A percentile compares a stretch with the other conserved stretches of the same genome.
Evolutionary conservation across 305 asterid species (phyloP).

Genomic region (Andrographis paniculata): DNA sequence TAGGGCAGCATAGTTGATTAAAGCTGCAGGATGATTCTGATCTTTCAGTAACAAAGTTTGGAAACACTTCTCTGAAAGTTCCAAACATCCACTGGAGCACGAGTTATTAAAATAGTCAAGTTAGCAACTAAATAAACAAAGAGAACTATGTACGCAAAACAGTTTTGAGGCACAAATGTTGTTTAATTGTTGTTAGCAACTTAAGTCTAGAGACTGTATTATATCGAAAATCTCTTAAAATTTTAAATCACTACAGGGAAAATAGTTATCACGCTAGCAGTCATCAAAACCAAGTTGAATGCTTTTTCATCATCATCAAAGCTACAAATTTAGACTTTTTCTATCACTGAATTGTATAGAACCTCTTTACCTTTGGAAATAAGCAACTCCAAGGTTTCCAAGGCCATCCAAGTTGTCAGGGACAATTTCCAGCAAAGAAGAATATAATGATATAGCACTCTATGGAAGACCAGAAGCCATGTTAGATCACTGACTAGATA

Average conservation of each 20-base stretch:
- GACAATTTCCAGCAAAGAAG: conserved; percentile 63
- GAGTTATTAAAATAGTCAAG: conserved; percentile 17
- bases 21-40: conserved; percentile 88
- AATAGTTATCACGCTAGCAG: background rate
- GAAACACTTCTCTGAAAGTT: conserved; percentile 77
- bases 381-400: conserved; percentile 85
- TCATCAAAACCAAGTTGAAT: background rate
- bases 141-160: conserved; percentile 9
- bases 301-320: background rate
- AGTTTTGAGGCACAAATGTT: no score
- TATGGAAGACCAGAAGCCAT: conserved; percentile 31
- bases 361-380: conserved; percentile 71
- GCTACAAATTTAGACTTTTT: no score
- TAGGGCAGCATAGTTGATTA: conserved; percentile 77
- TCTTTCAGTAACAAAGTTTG: conserved; percentile 76
- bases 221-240: no score
- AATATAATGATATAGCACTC: conserved; percentile 86
- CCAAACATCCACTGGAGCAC: conserved; percentile 65
- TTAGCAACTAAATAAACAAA: conserved; percentile 16
- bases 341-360: background rate
- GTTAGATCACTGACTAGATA: conserved; percentile 22
- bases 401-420: conserved; percentile 93
- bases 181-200: no score
- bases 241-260: no score
- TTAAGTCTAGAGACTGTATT: no score